Conservation (phyloP, 2,329 filamentous ascomycete species). For the Colletotrichum lini region DNA sequence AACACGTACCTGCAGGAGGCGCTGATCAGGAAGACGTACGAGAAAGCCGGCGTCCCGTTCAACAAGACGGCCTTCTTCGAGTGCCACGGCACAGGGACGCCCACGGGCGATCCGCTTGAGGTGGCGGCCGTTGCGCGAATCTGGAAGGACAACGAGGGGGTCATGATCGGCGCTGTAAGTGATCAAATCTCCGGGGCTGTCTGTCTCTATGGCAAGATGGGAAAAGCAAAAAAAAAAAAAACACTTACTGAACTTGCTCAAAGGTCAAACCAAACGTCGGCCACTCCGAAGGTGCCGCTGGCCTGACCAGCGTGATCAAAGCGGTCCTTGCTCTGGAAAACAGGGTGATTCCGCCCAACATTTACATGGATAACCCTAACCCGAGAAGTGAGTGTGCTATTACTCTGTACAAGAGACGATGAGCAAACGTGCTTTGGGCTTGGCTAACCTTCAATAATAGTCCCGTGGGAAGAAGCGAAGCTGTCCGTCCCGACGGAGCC, state of each 20-base stretch:
- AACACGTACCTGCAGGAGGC: conserved; percentile 48
- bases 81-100: conserved; percentile 58
- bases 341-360: conserved; percentile 39
- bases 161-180: conserved; percentile 50
- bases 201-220: no score
- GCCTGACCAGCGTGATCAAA: conserved; percentile 52
- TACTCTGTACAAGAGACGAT: no score
- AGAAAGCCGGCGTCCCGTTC: conserved; percentile 38
- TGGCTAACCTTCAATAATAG: background rate
- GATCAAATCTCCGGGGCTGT: no score
- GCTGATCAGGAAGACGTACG: conserved; percentile 49
- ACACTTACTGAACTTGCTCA: no score
- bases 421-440: no score
- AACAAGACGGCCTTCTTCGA: conserved; percentile 47
- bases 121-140: conserved; percentile 49
- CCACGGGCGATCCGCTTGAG: conserved; percentile 56
- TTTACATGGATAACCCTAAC: conserved; percentile 41
- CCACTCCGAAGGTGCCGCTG: conserved; percentile 54
- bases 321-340: conserved; percentile 46
- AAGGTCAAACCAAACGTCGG: conserved; percentile 57
- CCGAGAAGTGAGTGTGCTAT: conserved; percentile 26
- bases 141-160: conserved; percentile 43
- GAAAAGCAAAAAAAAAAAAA: no score
- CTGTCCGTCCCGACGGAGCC: conserved; percentile 47
- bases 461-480: conserved; percentile 42